phyloP scores from a whole-genome alignment of 2,329 filamentous ascomycete genomes.

The Paradendryphiella salina region DNA sequence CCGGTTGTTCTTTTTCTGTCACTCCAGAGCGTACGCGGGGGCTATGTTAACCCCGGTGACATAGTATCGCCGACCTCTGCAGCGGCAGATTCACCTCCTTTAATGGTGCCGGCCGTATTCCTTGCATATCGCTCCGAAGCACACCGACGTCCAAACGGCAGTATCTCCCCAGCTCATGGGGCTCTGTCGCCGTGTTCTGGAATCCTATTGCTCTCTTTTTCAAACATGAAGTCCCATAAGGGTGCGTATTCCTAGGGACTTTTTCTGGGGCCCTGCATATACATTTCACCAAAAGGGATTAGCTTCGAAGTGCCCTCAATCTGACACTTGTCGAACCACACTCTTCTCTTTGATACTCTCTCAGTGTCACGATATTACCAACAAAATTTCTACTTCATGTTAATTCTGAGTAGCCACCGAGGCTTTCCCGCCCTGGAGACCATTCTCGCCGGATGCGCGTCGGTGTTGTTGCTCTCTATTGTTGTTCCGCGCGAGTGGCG shows the following conservation, averaged over 20 bases:
- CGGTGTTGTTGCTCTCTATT: constrained; percentile 8
- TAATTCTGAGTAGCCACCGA: constrained; percentile 11
- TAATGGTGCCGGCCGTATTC: not conserved
- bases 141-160: not conserved
- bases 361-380: constrained; percentile 11
- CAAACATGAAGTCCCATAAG: not conserved
- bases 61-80: not conserved
- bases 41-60: constrained; percentile 2
- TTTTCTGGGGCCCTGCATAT: constrained; percentile 20
- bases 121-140: not conserved
- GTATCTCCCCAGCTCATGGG: not conserved
- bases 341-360: constrained; percentile 1
- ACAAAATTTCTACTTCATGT: constrained; percentile 18
- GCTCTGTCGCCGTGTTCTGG: too few relatives aligned
- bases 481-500: constrained; percentile 14
- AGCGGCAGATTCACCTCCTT: not conserved
- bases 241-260: not conserved
- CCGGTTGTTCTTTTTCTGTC: not conserved
- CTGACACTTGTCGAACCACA: constrained; percentile 13
- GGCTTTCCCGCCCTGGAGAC: constrained; percentile 19
- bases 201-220: not conserved
- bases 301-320: constrained; percentile 19
- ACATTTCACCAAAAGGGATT: constrained; percentile 25
- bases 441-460: constrained; percentile 8
- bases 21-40: not conserved